Conservation (phyloP, 23 red algal species). For the Gracilaria gracilis region DNA sequence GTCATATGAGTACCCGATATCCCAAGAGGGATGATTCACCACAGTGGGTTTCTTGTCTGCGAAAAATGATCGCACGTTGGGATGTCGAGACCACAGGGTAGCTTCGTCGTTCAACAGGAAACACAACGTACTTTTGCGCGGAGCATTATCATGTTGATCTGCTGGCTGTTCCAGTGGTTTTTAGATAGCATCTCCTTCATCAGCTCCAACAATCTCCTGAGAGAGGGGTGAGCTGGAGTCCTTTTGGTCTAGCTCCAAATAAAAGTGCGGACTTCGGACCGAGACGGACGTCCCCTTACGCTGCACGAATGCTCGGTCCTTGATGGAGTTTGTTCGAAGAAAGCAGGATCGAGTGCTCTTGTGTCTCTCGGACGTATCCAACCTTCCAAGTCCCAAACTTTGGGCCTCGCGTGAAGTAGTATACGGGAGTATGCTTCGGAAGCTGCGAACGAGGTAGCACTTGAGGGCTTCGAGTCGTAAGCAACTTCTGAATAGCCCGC, state of each 20-base stretch:
- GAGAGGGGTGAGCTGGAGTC: neutral
- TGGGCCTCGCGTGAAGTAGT: slow-evolving; percentile 44
- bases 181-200: neutral
- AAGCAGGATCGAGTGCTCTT: slow-evolving; percentile 13
- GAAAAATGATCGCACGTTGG: neutral
- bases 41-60: neutral
- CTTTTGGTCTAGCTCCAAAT: slow-evolving; percentile 28
- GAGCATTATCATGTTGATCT: too few relatives aligned
- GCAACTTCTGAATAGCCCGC: too few relatives aligned
- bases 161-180: neutral
- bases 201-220: neutral
- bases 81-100: neutral
- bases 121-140: neutral
- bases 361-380: neutral
- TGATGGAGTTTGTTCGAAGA: neutral
- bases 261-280: slow-evolving; percentile 24
- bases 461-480: neutral
- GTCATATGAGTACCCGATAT: neutral
- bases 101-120: neutral
- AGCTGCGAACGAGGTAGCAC: neutral
- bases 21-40: neutral
- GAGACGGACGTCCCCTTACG: slow-evolving; percentile 39
- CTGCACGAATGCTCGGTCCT: slow-evolving; percentile 15
- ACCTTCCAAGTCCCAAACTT: slow-evolving; percentile 40
- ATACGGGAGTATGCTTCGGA: neutral